A percentile compares a stretch with the other conserved stretches of the same genome.
phyloP scores from a whole-genome alignment of 2,329 filamentous ascomycete genomes.

The Epichloe scottii region DNA sequence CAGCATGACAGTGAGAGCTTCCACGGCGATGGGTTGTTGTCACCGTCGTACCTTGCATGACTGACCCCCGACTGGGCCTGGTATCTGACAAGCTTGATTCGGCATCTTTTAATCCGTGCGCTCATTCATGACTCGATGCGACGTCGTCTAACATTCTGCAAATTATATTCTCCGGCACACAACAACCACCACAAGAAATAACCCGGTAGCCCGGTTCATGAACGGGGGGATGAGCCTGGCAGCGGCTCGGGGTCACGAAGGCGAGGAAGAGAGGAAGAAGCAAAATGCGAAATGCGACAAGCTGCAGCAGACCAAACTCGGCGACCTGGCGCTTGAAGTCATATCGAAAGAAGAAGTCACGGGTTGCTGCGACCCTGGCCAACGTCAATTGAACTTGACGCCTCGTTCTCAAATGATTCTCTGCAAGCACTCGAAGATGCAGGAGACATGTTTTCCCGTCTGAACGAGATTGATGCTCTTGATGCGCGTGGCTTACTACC shows the following conservation, averaged over 20 bases:
- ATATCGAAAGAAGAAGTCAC: constrained; percentile 8
- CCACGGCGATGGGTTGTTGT: not conserved
- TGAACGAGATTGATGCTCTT: not conserved
- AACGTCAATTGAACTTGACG: constrained; percentile 1
- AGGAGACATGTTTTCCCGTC: constrained; percentile 1
- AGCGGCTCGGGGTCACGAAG: too few species aligned
- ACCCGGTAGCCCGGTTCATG: constrained; percentile 1
- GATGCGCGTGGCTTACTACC: not conserved
- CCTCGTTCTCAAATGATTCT: constrained; percentile 3
- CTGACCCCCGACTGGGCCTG: not conserved
- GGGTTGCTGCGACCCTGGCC: not conserved
- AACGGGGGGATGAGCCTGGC: too few species aligned
- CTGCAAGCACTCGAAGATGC: not conserved
- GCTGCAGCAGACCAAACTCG: constrained; percentile 5
- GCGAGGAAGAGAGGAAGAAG: not conserved
- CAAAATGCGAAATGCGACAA: not conserved
- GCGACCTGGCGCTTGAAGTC: not conserved
- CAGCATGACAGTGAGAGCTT: not conserved
- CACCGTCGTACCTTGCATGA: constrained; percentile 15
- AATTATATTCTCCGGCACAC: not conserved
- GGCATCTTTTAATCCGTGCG: not conserved
- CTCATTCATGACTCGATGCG: not conserved
- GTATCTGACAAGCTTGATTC: not conserved
- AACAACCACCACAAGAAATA: not conserved
- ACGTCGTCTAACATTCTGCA: not conserved